phyloP scores from a whole-genome alignment of 2,329 filamentous ascomycete species.

The Orbilia ellipsospora region DNA sequence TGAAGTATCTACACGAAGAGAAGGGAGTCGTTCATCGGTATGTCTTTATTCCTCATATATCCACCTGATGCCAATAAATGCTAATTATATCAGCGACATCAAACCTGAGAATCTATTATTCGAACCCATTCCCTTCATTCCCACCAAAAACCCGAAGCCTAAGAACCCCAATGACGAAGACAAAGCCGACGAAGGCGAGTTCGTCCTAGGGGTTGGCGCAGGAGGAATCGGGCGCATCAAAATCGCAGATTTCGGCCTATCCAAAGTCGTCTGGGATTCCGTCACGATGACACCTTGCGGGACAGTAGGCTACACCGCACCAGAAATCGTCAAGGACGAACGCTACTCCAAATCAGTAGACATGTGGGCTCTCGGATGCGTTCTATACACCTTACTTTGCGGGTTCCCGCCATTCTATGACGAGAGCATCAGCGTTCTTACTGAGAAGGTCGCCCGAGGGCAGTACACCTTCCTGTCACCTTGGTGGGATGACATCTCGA shows the following conservation, averaged over 20 bases:
- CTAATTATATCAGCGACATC: slow-evolving; percentile 76
- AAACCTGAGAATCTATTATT: slow-evolving; percentile 98
- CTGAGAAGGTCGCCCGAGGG: slow-evolving; percentile 95
- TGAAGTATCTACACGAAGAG: slow-evolving; percentile 94
- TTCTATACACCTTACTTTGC: slow-evolving; percentile 94
- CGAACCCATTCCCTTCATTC: slow-evolving; percentile 83
- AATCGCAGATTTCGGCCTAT: slow-evolving; percentile 96
- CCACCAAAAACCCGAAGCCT: slow-evolving; percentile 82
- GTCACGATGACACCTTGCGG: slow-evolving; percentile 99
- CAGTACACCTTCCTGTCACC: slow-evolving; percentile 98
- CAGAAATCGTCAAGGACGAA: slow-evolving; percentile 98
- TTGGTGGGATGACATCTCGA: slow-evolving; percentile 99
- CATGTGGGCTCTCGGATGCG: slow-evolving; percentile 98
- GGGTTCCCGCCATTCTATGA: slow-evolving; percentile 99
- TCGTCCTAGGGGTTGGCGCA: slow-evolving; percentile 79
- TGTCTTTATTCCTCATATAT: slow-evolving; percentile 61
- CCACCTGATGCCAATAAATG: not conserved
- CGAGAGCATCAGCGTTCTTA: slow-evolving; percentile 95
- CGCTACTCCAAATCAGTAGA: slow-evolving; percentile 98
- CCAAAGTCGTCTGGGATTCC: slow-evolving; percentile 97
- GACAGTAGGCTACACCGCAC: slow-evolving; percentile 96
- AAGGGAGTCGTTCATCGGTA: slow-evolving; percentile 97
- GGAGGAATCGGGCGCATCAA: slow-evolving; percentile 96
- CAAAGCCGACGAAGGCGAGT: slow-evolving; percentile 96
- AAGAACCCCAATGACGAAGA: slow-evolving; percentile 91